Conservation (phyloP, 768 basidiomycete genomes). For the Lactarius tabidus region DNA sequence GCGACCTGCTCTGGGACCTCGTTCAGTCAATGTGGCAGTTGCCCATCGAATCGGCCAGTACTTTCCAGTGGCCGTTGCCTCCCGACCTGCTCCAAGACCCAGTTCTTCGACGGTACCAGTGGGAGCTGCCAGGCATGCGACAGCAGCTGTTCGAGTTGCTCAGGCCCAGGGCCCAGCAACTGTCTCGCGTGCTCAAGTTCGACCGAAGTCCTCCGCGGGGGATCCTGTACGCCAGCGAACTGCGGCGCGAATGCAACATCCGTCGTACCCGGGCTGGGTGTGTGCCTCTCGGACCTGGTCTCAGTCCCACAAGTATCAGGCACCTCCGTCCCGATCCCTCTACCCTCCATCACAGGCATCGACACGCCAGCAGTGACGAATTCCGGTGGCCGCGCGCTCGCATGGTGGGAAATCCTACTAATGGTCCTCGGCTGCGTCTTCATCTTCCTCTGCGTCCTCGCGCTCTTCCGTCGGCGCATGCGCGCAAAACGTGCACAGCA, state of each 20-base stretch:
- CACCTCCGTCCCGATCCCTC: slow-evolving; percentile 37
- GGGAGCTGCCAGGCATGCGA: slow-evolving; percentile 70
- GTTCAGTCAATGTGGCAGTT: slow-evolving; percentile 76
- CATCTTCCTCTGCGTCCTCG: slow-evolving; percentile 63
- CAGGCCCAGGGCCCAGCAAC: slow-evolving; percentile 57
- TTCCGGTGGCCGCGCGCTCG: slow-evolving; percentile 36
- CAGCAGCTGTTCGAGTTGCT: slow-evolving; percentile 73
- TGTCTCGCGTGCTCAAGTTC: slow-evolving; percentile 74
- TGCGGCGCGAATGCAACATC: slow-evolving; percentile 48
- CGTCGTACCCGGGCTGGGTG: slow-evolving; percentile 66
- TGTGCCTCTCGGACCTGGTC: slow-evolving; percentile 77
- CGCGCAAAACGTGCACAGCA: slow-evolving; percentile 63
- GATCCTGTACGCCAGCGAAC: slow-evolving; percentile 58
- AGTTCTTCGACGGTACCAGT: slow-evolving; percentile 67
- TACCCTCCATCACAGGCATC: slow-evolving; percentile 57
- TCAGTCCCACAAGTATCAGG: slow-evolving; percentile 45
- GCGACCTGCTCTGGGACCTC: slow-evolving; percentile 73
- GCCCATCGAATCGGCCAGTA: slow-evolving; percentile 63
- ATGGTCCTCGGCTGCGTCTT: slow-evolving; percentile 81
- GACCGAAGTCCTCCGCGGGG: slow-evolving; percentile 56
- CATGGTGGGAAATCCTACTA: slow-evolving; percentile 84
- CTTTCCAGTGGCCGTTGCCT: slow-evolving; percentile 73
- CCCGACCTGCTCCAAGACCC: slow-evolving; percentile 64
- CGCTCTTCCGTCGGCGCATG: slow-evolving; percentile 66
- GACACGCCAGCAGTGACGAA: slow-evolving; percentile 43